Percentiles rank a stretch among this genome's conserved stretches.
Evolutionary conservation across 768 basidiomycete species (phyloP).

Genomic region (Nidula microcarpa): DNA sequence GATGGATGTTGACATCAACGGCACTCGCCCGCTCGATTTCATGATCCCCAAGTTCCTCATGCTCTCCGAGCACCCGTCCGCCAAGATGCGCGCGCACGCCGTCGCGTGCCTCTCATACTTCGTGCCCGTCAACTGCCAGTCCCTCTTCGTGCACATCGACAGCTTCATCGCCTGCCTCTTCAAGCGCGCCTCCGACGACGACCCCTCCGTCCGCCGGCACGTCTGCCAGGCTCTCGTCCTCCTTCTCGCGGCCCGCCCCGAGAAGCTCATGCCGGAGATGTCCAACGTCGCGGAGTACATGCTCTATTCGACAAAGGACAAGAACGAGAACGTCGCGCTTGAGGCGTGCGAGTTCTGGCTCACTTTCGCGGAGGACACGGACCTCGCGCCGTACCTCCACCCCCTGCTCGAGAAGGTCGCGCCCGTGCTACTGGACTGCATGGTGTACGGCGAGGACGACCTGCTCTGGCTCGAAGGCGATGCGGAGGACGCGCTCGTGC

Average conservation of each 20-base stretch:
- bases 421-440: conserved; percentile 93
- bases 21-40: conserved; percentile 89
- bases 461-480: conserved; percentile 93
- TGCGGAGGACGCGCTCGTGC: conserved; percentile 83
- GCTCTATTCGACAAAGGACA: conserved; percentile 97
- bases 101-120: conserved; percentile 95
- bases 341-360: conserved; percentile 99
- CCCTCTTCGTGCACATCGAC: conserved; percentile 90
- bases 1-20: conserved; percentile 91
- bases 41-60: conserved; percentile 95
- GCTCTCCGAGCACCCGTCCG: conserved; percentile 78
- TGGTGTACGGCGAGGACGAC: conserved; percentile 96
- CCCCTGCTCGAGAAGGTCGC: conserved; percentile 90
- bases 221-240: conserved; percentile 96
- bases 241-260: conserved; percentile 88
- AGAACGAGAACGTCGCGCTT: conserved; percentile 92
- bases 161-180: conserved; percentile 90
- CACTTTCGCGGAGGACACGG: conserved; percentile 94
- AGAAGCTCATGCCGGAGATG: conserved; percentile 97
- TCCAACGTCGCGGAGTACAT: conserved; percentile 95
- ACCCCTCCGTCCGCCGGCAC: conserved; percentile 88
- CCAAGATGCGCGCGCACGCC: conserved; percentile 92
- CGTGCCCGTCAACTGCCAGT: conserved; percentile 81
- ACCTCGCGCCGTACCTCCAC: conserved; percentile 77
- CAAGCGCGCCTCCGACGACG: conserved; percentile 92